A percentile compares a stretch with the other conserved stretches of the same genome.
Evolutionary conservation across 345 rosid genomes (phyloP).

Genomic region (Syzygium aqueum): DNA sequence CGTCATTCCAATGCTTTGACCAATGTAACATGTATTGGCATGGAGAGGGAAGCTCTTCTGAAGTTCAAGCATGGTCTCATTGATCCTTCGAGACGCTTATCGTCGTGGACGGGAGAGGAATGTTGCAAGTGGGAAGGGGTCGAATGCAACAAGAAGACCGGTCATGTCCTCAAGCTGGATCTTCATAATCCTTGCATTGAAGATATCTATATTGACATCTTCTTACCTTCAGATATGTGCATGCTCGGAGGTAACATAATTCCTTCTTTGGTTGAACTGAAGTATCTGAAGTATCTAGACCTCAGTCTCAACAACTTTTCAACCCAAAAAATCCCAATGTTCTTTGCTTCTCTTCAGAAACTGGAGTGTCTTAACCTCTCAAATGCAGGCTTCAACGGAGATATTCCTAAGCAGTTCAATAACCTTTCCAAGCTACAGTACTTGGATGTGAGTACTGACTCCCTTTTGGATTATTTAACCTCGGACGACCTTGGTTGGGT

Average conservation of each 20-base stretch:
- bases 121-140: background rate
- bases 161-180: background rate
- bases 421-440: too few species aligned
- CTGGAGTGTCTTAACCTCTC: too few species aligned
- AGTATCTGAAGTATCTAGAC: background rate
- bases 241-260: background rate
- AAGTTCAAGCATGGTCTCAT: background rate
- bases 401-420: too few species aligned
- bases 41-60: background rate
- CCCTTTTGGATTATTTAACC: too few species aligned
- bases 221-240: background rate
- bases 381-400: too few species aligned
- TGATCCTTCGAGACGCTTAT: background rate
- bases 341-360: too few species aligned
- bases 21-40: background rate
- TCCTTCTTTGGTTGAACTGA: background rate
- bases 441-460: too few species aligned
- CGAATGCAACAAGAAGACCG: background rate
- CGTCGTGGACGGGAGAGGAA: background rate
- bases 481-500: too few species aligned
- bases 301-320: background rate
- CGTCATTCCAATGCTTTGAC: background rate
- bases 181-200: background rate
- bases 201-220: too few species aligned
- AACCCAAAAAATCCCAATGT: too few species aligned